These are phyloP conservation scores for Hygrophorus russula DNA, from an alignment of 768 basidiomycete genomes.

Conservation along the genomic window DNA sequence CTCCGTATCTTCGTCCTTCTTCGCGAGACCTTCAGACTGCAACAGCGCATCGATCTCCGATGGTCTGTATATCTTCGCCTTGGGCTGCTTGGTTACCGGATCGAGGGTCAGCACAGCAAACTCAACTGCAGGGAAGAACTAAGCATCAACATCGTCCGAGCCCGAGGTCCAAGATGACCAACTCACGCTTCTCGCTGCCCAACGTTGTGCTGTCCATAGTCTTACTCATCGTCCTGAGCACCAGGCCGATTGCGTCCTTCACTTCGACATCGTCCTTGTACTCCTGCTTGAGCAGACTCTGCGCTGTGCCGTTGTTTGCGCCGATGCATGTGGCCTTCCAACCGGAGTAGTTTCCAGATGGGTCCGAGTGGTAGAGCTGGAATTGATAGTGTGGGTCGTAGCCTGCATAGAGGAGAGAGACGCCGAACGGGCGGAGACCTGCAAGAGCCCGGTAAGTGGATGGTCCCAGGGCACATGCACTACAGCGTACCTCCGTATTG, in stretches of 20 bases:
- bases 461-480: too few species aligned
- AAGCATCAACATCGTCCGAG: too few species aligned
- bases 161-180: too few species aligned
- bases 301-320: slow-evolving; percentile 95
- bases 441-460: not conserved
- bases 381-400: slow-evolving; percentile 94
- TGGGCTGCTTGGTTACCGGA: slow-evolving; percentile 60
- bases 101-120: slow-evolving; percentile 91
- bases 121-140: slow-evolving; percentile 62
- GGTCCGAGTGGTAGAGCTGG: slow-evolving; percentile 97
- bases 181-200: slow-evolving; percentile 90
- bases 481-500: slow-evolving; percentile 77
- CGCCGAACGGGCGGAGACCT: slow-evolving; percentile 97
- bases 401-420: slow-evolving; percentile 92
- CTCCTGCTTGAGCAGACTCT: slow-evolving; percentile 93
- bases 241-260: slow-evolving; percentile 87
- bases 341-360: slow-evolving; percentile 95
- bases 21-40: slow-evolving; percentile 67
- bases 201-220: slow-evolving; percentile 98
- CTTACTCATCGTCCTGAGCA: slow-evolving; percentile 94
- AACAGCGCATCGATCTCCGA: slow-evolving; percentile 81
- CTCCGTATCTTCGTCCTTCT: slow-evolving; percentile 78
- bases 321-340: slow-evolving; percentile 99
- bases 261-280: slow-evolving; percentile 92
- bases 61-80: slow-evolving; percentile 87